Base-by-base conservation (phyloP, 352 stramenopile species). In the Globisporangium emineosum region DNA sequence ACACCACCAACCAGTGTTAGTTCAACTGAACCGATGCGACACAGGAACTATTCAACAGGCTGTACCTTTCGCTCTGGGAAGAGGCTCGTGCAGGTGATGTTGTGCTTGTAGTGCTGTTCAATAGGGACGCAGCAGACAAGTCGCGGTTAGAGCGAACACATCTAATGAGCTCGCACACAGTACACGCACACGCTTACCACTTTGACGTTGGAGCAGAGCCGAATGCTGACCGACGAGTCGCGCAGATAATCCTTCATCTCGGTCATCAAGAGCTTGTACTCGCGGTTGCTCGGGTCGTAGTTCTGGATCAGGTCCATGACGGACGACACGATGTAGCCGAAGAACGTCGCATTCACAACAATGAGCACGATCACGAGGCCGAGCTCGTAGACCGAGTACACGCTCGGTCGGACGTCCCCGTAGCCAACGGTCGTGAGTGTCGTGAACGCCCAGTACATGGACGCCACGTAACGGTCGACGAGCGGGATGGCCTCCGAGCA, bases 361-460 rank as follows among this genome's bases (percentile, higher is more conserved):
- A 93, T 70, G n/a, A 91, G 73, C n/a, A 88, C 68, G 52, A 95
- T 90, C 42, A 91, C 81, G 30, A 86, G 68, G 3, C 66, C 45
- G 37, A 93, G 59, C 59, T 95, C 86, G 57, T 90, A 86, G 19
- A 85, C 63, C 0, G 86, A 92, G 60, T 91, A 89, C 37, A 90
- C 50, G 52, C 75, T 90, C 12, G 86, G 86, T 17, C 79, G 81
- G 8, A 93, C 77, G 65, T 95, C 84, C 1, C 86, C 84, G 51
- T 93, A 97, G 1, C 90, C 90, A 19, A 97, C 89, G 1, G 90
- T 97, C 51, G 90, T 97, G 60, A 97, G 88, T 5, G 90, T 95
- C 6, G 89, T 97, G 53, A 97, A 96, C 12, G 87, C 89, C 89
- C 89, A 97, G 65, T 97, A 97, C 33, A 96, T 68, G 0, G 88